A percentile compares a stretch with the other conserved stretches of the same genome.
These are phyloP conservation scores for Lathyrus sativus DNA, from an alignment of 306 rosid species.

Conservation along the genomic window DNA sequence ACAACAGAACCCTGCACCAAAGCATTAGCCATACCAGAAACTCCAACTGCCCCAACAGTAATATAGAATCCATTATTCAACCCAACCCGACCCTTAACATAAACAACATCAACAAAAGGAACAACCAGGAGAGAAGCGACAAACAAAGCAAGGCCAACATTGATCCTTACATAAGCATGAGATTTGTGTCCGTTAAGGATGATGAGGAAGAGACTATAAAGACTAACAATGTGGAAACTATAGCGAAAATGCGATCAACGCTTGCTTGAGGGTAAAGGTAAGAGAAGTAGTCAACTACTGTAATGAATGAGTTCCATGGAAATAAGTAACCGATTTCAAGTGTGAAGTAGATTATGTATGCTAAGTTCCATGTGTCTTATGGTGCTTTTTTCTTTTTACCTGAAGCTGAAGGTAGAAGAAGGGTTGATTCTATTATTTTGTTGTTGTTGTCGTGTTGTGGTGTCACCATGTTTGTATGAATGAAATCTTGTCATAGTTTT, in stretches of 20 bases:
- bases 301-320: constrained; percentile 10
- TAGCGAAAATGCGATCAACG: not conserved
- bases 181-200: constrained; percentile 6
- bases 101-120: constrained; percentile 7
- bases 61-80: not conserved
- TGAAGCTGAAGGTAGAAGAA: not conserved
- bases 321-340: constrained; percentile 3
- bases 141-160: not conserved
- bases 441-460: not conserved
- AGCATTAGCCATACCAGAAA: constrained; percentile 11
- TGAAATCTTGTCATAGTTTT: not conserved
- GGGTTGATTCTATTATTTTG: not conserved
- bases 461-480: not conserved
- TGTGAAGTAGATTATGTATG: not conserved
- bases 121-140: not conserved
- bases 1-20: constrained; percentile 10
- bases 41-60: not conserved
- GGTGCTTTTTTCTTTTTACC: not conserved
- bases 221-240: not conserved
- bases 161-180: not conserved
- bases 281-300: constrained; percentile 11
- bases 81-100: constrained; percentile 1
- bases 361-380: not conserved
- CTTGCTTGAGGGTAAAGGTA: not conserved
- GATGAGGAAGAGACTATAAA: not conserved